Base-by-base conservation (phyloP, 1,284 basidiomycete genomes). In the Boletus sp. region DNA sequence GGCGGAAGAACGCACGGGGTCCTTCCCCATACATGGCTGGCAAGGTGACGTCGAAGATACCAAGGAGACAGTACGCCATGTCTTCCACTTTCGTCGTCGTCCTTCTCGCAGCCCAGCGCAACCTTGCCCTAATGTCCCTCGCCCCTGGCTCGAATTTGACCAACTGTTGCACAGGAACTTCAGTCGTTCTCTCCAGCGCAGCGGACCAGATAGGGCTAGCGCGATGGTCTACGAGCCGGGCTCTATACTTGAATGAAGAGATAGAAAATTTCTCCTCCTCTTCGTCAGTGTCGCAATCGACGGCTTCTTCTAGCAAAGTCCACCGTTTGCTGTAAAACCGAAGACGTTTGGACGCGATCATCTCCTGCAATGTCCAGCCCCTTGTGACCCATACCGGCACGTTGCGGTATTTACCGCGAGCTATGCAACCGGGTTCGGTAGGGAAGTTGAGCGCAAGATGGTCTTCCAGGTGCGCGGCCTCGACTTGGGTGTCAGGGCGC, bases 291-390 rank as follows among this genome's bases (percentile, higher is more conserved):
- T 55, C 44, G 0, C 25, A 19, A 41, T 59, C 55, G 0, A 60
- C 36, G 25, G 61, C 50, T 41, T 60, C 58, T 34, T 61, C 62
- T 12, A 61, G 41, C 10, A 65, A 25, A 2, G 54, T 53, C 60
- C 60, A 61, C 7, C 3, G 17, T 42, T 48, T 60, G 39, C 49
- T 60, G 46, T 63, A 66, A 49, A 66, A 63, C 13, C 49, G 57
- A 46, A 66, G 49, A 12, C 53, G 42, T 39, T 57, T 60, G 16
- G 64, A 52, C 2, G 56, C 60, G 16, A 65, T 7, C 48, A 57
- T 44, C 44, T 62, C 61, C 25, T 64, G 61, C 26, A 66, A 47
- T 5, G 64, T 62, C 62, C 64, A 62, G 1, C 60, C 64, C 33
- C 61, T 57, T 5, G 34, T 57, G n/a, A 58, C 45, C 60, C 60